These are phyloP conservation scores for Pseudonitzschia multiseries DNA, from an alignment of 108 stramenopile genomes.

Conservation along the genomic window DNA sequence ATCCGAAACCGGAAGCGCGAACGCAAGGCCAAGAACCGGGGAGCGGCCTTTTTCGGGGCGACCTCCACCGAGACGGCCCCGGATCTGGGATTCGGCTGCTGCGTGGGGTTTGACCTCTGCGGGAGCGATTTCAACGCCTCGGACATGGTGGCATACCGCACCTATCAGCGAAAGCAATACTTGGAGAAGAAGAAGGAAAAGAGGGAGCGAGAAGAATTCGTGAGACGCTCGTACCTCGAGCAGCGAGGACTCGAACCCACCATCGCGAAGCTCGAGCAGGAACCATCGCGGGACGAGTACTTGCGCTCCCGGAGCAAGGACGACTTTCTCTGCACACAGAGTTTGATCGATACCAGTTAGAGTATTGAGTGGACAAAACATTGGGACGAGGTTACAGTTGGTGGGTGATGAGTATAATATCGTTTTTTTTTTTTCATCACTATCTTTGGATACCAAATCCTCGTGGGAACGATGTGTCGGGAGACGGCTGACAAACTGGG, in stretches of 20 bases:
- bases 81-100: slow-evolving; percentile 50
- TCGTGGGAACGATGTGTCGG: too few relatives aligned
- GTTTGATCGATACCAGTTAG: too few relatives aligned
- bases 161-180: slow-evolving; percentile 49
- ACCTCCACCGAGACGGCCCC: slow-evolving; percentile 41
- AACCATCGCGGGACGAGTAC: too few relatives aligned
- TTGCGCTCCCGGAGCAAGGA: too few relatives aligned
- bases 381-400: too few relatives aligned
- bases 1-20: slow-evolving; percentile 66
- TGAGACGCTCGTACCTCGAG: slow-evolving; percentile 47
- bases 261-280: slow-evolving; percentile 4
- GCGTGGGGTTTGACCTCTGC: slow-evolving; percentile 62
- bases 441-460: too few relatives aligned
- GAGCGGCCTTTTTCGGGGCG: neutral
- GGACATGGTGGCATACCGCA: slow-evolving; percentile 22
- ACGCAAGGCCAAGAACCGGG: slow-evolving; percentile 40
- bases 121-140: slow-evolving; percentile 53
- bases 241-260: slow-evolving; percentile 13
- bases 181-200: slow-evolving; percentile 44
- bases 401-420: too few relatives aligned
- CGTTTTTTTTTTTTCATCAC: too few relatives aligned
- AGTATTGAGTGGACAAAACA: too few relatives aligned
- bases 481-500: too few relatives aligned
- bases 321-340: too few relatives aligned
- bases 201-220: slow-evolving; percentile 46